Evolutionary conservation across 345 rosid genomes (phyloP).

Genomic region (Aquilaria malaccensis): DNA sequence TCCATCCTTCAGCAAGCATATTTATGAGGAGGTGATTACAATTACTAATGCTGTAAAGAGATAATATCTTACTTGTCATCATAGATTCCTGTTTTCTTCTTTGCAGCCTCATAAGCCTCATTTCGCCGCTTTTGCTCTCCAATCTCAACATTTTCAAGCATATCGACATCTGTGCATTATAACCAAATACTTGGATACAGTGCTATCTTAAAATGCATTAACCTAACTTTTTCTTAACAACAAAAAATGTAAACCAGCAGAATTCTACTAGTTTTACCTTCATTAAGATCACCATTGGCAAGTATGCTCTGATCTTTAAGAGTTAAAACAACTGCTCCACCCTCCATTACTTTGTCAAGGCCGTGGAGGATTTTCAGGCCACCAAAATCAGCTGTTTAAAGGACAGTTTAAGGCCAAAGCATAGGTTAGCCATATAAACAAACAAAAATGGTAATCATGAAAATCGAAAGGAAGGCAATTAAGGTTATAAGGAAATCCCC

Average conservation of each 20-base stretch:
- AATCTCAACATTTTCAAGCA: conserved; percentile 98
- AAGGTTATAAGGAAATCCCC: too few species aligned
- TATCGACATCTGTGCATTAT: conserved; percentile 67
- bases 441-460: conserved; percentile 1
- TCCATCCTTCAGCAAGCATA: background rate
- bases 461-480: background rate
- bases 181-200: conserved; percentile 31
- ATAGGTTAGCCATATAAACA: background rate
- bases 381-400: conserved; percentile 58
- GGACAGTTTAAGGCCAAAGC: conserved; percentile 11
- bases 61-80: conserved; percentile 68
- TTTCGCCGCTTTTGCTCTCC: conserved; percentile 93
- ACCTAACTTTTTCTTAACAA: conserved; percentile 1
- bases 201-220: conserved; percentile 19
- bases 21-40: background rate
- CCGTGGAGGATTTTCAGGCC: conserved; percentile 93
- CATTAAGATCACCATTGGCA: conserved; percentile 72
- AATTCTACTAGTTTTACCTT: conserved; percentile 44
- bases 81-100: conserved; percentile 71
- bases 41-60: conserved; percentile 2
- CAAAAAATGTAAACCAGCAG: conserved; percentile 9
- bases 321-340: conserved; percentile 94
- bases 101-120: conserved; percentile 88
- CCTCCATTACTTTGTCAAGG: conserved; percentile 84
- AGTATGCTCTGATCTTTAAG: conserved; percentile 90